These are phyloP conservation scores for Phytophthora brassicae DNA, from an alignment of 352 stramenopile species.

Conservation along the genomic window DNA sequence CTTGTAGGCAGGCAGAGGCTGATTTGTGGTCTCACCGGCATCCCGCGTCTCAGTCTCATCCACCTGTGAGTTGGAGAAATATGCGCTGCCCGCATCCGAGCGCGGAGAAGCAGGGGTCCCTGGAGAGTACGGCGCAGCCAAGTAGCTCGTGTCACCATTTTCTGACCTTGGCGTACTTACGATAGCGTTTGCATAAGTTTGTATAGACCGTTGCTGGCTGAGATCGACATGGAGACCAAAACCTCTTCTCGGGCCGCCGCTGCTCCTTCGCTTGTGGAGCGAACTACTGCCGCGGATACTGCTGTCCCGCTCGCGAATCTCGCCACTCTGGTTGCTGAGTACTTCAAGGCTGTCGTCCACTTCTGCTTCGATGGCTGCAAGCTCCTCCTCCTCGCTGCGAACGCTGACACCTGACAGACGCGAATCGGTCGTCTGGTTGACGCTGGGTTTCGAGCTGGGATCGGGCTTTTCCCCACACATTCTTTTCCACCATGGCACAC, in stretches of 20 bases:
- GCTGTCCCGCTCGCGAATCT: slow-evolving; percentile 47
- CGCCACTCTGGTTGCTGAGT: slow-evolving; percentile 67
- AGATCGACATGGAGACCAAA: slow-evolving; percentile 72
- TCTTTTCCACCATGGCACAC: slow-evolving; percentile 38
- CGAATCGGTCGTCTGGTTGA: slow-evolving; percentile 58
- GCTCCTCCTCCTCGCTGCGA: slow-evolving; percentile 67
- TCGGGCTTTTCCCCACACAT: slow-evolving; percentile 25
- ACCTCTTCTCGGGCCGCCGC: slow-evolving; percentile 37
- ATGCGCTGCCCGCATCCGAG: slow-evolving; percentile 61
- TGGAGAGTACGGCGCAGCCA: slow-evolving; percentile 50
- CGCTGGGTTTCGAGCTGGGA: slow-evolving; percentile 39
- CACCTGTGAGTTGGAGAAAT: slow-evolving; percentile 45
- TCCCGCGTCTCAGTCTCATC: slow-evolving; percentile 44
- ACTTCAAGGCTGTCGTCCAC: slow-evolving; percentile 82
- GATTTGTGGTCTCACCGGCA: slow-evolving; percentile 27
- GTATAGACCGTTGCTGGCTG: slow-evolving; percentile 26
- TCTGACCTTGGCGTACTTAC: slow-evolving; percentile 42
- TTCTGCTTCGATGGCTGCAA: slow-evolving; percentile 71
- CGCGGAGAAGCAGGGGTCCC: slow-evolving; percentile 40
- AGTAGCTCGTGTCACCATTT: slow-evolving; percentile 46
- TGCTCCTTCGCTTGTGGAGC: slow-evolving; percentile 31
- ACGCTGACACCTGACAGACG: slow-evolving; percentile 50
- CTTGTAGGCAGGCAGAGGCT: slow-evolving; percentile 40
- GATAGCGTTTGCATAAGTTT: slow-evolving; percentile 17
- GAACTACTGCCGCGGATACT: slow-evolving; percentile 37